Conservation (phyloP, 176 grass and related monocot species). For the Pharus latifolius region DNA sequence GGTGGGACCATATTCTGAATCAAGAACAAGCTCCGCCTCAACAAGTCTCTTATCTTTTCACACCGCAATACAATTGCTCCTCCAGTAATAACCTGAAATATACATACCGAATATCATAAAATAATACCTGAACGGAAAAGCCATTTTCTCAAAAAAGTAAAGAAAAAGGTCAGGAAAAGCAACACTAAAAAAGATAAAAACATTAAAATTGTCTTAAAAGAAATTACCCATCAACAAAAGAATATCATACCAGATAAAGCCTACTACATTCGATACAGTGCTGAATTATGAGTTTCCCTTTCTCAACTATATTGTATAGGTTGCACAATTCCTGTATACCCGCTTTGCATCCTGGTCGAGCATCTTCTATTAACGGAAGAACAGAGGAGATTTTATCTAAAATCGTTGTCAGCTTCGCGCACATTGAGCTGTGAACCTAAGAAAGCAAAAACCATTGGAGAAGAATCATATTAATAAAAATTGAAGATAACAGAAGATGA, state of each 20-base stretch:
- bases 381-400: slow-evolving; percentile 64
- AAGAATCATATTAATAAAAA: neutral
- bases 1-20: slow-evolving; percentile 80
- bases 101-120: slow-evolving; percentile 16
- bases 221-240: neutral
- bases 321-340: slow-evolving; percentile 88
- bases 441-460: neutral
- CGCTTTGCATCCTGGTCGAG: slow-evolving; percentile 60
- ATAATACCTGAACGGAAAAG: slow-evolving; percentile 2
- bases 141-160: too few species aligned
- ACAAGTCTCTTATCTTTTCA: slow-evolving; percentile 51
- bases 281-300: slow-evolving; percentile 59
- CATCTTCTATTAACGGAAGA: slow-evolving; percentile 84
- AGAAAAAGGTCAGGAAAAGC: neutral
- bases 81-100: slow-evolving; percentile 69
- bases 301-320: slow-evolving; percentile 72
- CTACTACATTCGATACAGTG: slow-evolving; percentile 75
- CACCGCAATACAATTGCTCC: slow-evolving; percentile 57
- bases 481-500: neutral
- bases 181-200: slow-evolving; percentile 1
- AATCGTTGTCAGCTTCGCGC: slow-evolving; percentile 56
- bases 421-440: slow-evolving; percentile 71
- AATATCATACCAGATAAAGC: slow-evolving; percentile 77
- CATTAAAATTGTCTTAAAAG: slow-evolving; percentile 14
- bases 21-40: slow-evolving; percentile 56